These are phyloP conservation scores for Vickermania ingenoplastis DNA, from an alignment of 208 protist genomes.

Conservation along the genomic window DNA sequence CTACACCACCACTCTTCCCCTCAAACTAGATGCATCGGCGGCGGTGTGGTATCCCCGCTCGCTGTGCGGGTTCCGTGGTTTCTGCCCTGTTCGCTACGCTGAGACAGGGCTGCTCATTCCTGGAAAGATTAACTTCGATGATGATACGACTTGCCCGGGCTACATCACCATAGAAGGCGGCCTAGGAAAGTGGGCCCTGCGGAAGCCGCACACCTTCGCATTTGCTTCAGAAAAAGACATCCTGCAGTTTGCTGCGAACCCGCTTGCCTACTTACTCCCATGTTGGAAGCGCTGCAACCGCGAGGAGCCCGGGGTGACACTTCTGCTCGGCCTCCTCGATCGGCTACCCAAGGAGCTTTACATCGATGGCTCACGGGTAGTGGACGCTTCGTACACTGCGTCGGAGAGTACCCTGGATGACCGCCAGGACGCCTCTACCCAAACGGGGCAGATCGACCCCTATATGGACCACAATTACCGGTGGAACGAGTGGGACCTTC, in stretches of 20 bases:
- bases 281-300: conserved; percentile 24
- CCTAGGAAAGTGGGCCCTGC: conserved; percentile 10
- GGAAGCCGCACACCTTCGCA: conserved; percentile 27
- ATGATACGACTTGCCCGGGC: conserved; percentile 14
- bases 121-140: conserved; percentile 8
- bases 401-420: background rate
- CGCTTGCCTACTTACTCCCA: conserved; percentile 33
- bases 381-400: conserved; percentile 20
- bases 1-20: conserved; percentile 24
- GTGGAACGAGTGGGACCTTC: conserved; percentile 91
- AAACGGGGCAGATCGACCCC: conserved; percentile 84
- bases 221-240: conserved; percentile 33
- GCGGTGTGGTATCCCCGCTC: conserved; percentile 42
- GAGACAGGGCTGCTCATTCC: conserved; percentile 27
- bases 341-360: conserved; percentile 72
- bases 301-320: conserved; percentile 23
- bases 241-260: conserved; percentile 33
- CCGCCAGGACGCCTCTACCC: conserved; percentile 34
- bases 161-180: conserved; percentile 45
- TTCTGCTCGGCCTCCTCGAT: conserved; percentile 47
- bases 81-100: conserved; percentile 46
- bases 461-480: conserved; percentile 86
- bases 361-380: conserved; percentile 50
- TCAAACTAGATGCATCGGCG: conserved; percentile 21
- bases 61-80: conserved; percentile 42